Evolutionary conservation across 2,329 filamentous ascomycete species (phyloP), one percentile per base, ranked within the genome.

Genomic region (Akanthomyces dipterigenus): DNA sequence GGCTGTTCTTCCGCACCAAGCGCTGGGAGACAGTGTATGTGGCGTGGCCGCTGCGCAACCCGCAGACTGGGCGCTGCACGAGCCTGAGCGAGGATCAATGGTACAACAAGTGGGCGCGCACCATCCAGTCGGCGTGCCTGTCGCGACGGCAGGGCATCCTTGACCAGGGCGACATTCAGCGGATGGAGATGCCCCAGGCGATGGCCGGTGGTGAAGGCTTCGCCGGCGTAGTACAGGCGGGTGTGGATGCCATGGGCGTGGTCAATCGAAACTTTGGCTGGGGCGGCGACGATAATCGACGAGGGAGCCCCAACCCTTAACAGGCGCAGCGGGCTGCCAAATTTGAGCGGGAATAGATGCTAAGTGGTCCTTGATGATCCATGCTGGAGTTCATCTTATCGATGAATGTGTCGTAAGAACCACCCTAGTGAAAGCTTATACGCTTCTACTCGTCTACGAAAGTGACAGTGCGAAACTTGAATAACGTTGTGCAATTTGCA

Each of bases 1-100:
- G 83, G 61, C 78, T 92, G 14, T 87, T 84, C 73, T 80, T 90
- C 69, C 74, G 81, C 20, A 92, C 89, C 1, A 85, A 83, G 69
- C 79, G 83, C 54, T 92, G 87, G 75, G 81, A 87, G 64, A 85
- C 89, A 2, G 80, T 84, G 3, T 76, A 78, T 24, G 80, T 82
- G 0, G 78, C 86, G 38, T 92, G 87, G 87, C 66, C 67, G 16
- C 61, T 74, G 62, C 73, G 72, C 62, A 64, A 65, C 24, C 16
- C 31, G 34, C 45, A 16, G 16, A 58, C 45, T 22, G 64, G 68
- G 11, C 70, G 73, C 26, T 89, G 85, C 66, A 80, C 82, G 55
- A 79, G 75, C 59, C 71, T 84, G 65, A 80, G 75, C 65, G 82
- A 85, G 70, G 77, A 81, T 5, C 80, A 85, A 64, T 88, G 85